Evolutionary conservation across 2,329 filamentous ascomycete genomes (phyloP).

Genomic region (Paecilomyces variotii): DNA sequence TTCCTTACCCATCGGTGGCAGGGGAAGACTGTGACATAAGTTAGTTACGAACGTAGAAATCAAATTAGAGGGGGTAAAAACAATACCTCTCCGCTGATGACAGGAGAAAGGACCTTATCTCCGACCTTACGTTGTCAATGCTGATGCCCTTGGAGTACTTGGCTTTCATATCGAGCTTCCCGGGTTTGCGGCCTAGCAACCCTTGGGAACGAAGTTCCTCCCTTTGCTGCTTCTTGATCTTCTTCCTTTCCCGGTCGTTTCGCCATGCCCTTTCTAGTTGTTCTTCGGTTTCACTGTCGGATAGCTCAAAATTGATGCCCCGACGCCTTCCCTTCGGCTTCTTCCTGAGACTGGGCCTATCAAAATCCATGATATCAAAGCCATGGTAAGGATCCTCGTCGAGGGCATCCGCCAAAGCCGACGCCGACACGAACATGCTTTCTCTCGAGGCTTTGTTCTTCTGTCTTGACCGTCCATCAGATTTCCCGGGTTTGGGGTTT

Average conservation of each 20-base stretch:
- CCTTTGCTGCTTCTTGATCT: conserved; percentile 59
- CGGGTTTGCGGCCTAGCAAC: conserved; percentile 50
- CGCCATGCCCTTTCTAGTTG: conserved; percentile 54
- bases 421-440: conserved; percentile 44
- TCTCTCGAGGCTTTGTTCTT: conserved; percentile 5
- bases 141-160: conserved; percentile 69
- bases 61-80: neutral
- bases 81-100: conserved; percentile 54
- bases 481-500: neutral
- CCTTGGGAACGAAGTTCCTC: conserved; percentile 60
- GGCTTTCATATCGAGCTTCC: conserved; percentile 52
- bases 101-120: conserved; percentile 64
- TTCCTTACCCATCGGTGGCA: conserved; percentile 77
- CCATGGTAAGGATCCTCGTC: conserved; percentile 57
- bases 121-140: conserved; percentile 60
- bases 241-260: conserved; percentile 65
- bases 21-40: conserved; percentile 47
- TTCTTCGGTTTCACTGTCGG: conserved; percentile 60
- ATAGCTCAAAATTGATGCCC: conserved; percentile 47
- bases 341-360: conserved; percentile 58
- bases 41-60: neutral
- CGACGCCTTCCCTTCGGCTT: conserved; percentile 57
- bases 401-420: conserved; percentile 49
- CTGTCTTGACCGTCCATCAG: neutral
- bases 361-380: conserved; percentile 80